phyloP scores from a whole-genome alignment of 306 rosid species.

The Inga leiocalycina region DNA sequence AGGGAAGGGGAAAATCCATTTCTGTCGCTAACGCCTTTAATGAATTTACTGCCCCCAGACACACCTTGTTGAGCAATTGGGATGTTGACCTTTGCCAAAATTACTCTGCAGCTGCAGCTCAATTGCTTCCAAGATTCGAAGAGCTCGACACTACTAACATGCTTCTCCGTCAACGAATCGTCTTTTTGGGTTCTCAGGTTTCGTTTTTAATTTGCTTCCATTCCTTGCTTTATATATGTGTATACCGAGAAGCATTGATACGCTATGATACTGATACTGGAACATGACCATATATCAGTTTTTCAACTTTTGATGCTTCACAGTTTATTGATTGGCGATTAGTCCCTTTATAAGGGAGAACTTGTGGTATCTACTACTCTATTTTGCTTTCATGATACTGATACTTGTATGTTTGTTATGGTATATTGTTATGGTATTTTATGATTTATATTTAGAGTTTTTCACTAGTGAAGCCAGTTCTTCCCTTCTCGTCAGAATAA shows the following conservation, averaged over 20 bases:
- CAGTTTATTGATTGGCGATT: not conserved
- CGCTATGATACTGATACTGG: not conserved
- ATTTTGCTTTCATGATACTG: not conserved
- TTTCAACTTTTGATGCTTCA: not conserved
- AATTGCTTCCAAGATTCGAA: constrained; percentile 71
- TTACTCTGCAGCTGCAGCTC: constrained; percentile 47
- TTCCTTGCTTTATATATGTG: not conserved
- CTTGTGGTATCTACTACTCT: not conserved
- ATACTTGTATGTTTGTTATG: constrained; percentile 32
- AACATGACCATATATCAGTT: not conserved
- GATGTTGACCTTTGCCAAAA: constrained; percentile 36
- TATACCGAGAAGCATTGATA: not conserved
- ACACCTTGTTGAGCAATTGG: constrained; percentile 76
- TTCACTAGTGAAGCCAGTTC: not conserved
- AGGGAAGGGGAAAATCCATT: constrained; percentile 34
- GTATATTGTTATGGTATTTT: constrained; percentile 36
- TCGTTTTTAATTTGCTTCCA: not conserved
- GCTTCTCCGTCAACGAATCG: constrained; percentile 93
- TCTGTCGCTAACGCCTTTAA: constrained; percentile 43
- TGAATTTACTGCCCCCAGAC: constrained; percentile 33
- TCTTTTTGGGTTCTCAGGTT: constrained; percentile 96
- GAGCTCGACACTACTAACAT: constrained; percentile 86
- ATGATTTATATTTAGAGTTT: not conserved
- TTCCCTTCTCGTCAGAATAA: not conserved
- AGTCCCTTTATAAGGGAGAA: not conserved